Evolutionary conservation across 176 grass and related monocot species (phyloP).

Genomic region (Canna indica): DNA sequence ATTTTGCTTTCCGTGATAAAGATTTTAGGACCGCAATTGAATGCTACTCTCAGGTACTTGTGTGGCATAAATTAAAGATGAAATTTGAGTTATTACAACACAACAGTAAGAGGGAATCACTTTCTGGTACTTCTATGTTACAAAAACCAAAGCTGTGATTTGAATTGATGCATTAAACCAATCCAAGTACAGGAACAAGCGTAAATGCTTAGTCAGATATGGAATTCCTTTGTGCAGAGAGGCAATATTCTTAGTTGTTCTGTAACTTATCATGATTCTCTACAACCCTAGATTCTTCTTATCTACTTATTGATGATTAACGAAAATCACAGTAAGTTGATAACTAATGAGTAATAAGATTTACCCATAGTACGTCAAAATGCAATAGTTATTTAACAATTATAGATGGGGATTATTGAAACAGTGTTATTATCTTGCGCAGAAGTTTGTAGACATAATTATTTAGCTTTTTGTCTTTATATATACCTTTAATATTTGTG

Average conservation of each 20-base stretch:
- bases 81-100: background rate
- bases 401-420: too few species aligned
- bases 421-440: too few species aligned
- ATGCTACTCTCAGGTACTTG: constrained; percentile 71
- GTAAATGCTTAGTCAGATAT: background rate
- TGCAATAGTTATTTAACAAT: too few species aligned
- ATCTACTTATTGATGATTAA: too few species aligned
- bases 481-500: background rate
- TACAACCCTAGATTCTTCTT: too few species aligned
- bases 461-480: background rate
- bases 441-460: too few species aligned
- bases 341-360: too few species aligned
- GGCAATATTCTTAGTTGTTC: background rate
- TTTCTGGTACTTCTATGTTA: background rate
- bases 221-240: background rate
- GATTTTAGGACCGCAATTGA: constrained; percentile 89
- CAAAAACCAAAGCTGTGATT: too few species aligned
- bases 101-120: background rate
- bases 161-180: background rate
- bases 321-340: too few species aligned
- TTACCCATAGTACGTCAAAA: too few species aligned
- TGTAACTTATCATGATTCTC: too few species aligned
- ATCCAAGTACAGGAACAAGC: background rate
- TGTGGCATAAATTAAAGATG: background rate
- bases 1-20: constrained; percentile 93